These are phyloP conservation scores for Nicotiana tomentosiformis DNA, from an alignment of 257 asterid species.

Conservation along the genomic window DNA sequence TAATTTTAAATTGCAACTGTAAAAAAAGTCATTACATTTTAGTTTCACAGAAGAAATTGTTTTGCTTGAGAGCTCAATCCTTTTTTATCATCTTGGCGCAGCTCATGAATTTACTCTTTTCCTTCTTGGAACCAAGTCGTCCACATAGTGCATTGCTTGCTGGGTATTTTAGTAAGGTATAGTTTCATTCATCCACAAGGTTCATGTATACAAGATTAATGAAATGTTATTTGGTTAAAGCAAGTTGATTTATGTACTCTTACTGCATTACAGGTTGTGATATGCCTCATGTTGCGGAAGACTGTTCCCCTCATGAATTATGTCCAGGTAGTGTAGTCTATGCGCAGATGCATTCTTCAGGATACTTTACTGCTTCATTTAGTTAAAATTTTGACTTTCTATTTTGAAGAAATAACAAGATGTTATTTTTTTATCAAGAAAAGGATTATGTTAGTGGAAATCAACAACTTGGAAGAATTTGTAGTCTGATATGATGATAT, in stretches of 20 bases:
- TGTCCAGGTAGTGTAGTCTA: slow-evolving; percentile 54
- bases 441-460: background rate
- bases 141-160: slow-evolving; percentile 85
- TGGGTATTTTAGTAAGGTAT: slow-evolving; percentile 96
- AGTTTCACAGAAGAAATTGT: slow-evolving; percentile 7
- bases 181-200: slow-evolving; percentile 11
- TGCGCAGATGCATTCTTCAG: background rate
- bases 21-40: background rate
- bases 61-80: slow-evolving; percentile 14
- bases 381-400: background rate
- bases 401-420: background rate
- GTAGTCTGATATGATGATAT: background rate
- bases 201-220: background rate
- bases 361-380: background rate
- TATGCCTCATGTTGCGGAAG: slow-evolving; percentile 92
- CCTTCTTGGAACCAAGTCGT: slow-evolving; percentile 86
- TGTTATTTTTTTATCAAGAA: background rate
- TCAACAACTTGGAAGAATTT: background rate
- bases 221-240: slow-evolving; percentile 1
- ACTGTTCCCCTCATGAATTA: slow-evolving; percentile 84
- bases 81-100: slow-evolving; percentile 32
- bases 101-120: slow-evolving; percentile 93
- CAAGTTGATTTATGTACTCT: slow-evolving; percentile 18
- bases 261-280: slow-evolving; percentile 65
- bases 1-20: slow-evolving; percentile 13